These are phyloP conservation scores for Trichosanthes truncata DNA, from an alignment of 306 rosid species.

Conservation along the genomic window DNA sequence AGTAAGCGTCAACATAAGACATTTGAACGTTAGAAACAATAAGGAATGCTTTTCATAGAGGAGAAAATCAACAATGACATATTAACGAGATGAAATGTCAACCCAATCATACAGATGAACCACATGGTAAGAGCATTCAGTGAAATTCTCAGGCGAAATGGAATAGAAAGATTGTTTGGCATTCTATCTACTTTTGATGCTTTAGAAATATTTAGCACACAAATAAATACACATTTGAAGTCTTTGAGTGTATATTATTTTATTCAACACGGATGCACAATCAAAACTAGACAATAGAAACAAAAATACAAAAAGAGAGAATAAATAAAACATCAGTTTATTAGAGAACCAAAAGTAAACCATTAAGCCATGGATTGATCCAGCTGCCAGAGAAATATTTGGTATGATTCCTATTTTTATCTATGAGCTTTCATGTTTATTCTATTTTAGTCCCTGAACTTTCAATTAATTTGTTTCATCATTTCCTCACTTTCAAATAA, in stretches of 20 bases:
- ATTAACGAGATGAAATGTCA: not conserved
- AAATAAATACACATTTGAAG: not conserved
- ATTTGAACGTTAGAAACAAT: not conserved
- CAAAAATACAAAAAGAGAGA: not conserved
- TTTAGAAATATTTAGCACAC: not conserved
- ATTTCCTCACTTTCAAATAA: no score
- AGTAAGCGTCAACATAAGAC: not conserved
- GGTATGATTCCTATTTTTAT: no score
- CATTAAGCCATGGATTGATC: not conserved
- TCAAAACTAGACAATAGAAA: not conserved
- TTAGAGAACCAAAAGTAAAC: not conserved
- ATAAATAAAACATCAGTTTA: not conserved
- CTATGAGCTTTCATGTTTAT: no score
- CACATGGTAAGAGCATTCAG: not conserved
- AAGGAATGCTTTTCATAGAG: not conserved
- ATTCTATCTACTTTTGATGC: not conserved
- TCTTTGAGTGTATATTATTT: not conserved
- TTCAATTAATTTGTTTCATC: no score
- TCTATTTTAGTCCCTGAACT: no score
- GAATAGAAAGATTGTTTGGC: slow-evolving; percentile 11
- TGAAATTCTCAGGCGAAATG: not conserved
- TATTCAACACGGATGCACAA: not conserved
- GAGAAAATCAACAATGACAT: not conserved
- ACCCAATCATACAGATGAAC: not conserved
- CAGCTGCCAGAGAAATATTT: not conserved